These are phyloP conservation scores for Podila epicladia DNA, from an alignment of 192 early-diverging fungal genomes.

Conservation along the genomic window DNA sequence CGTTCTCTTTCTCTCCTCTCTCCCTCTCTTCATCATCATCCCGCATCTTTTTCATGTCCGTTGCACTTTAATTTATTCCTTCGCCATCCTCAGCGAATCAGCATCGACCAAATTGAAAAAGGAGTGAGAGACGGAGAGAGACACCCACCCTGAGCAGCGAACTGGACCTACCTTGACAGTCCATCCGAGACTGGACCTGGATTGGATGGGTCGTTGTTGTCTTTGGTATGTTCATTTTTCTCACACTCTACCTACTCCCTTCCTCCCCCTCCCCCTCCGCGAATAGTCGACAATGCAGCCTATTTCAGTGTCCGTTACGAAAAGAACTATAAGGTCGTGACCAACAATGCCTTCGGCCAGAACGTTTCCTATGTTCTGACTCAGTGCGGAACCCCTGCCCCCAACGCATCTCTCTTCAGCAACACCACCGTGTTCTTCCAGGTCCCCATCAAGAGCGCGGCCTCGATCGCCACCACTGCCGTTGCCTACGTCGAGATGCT, in stretches of 20 bases:
- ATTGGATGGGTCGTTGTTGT: too few species aligned
- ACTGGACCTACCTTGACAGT: too few species aligned
- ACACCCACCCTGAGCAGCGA: too few species aligned
- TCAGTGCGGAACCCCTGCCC: slow-evolving; percentile 74
- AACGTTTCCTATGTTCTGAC: slow-evolving; percentile 71
- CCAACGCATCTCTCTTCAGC: slow-evolving; percentile 45
- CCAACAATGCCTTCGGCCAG: slow-evolving; percentile 53
- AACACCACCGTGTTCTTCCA: slow-evolving; percentile 55
- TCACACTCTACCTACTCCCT: neutral
- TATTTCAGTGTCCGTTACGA: slow-evolving; percentile 70
- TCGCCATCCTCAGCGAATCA: neutral
- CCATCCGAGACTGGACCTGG: too few species aligned
- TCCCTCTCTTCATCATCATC: too few species aligned
- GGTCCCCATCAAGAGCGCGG: slow-evolving; percentile 56
- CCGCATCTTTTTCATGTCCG: too few species aligned
- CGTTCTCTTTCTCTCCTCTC: too few species aligned
- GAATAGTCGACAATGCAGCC: slow-evolving; percentile 58
- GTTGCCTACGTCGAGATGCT: slow-evolving; percentile 62
- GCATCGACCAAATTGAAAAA: neutral
- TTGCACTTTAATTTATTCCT: neutral
- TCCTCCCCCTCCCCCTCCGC: neutral
- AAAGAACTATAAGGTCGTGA: slow-evolving; percentile 73
- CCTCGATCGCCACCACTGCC: slow-evolving; percentile 51
- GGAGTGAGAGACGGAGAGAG: neutral
- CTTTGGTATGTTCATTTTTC: neutral